phyloP scores from a whole-genome alignment of 2,329 filamentous ascomycete species.

The Alternaria arbusti region DNA sequence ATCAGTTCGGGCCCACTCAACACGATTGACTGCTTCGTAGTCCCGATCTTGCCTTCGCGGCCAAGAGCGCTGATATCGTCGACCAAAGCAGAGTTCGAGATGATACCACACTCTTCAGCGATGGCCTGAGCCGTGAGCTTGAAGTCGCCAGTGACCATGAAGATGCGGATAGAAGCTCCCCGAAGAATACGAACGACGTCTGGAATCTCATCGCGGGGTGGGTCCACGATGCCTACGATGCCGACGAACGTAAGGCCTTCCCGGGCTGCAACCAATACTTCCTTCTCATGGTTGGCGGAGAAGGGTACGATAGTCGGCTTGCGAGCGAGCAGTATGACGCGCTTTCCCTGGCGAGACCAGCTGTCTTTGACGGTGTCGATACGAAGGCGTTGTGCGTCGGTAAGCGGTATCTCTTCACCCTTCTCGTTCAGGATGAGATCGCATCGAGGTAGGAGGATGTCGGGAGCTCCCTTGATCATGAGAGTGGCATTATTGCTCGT shows the following conservation, averaged over 20 bases:
- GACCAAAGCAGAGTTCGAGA: constrained; percentile 61
- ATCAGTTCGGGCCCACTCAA: constrained; percentile 61
- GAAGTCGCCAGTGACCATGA: constrained; percentile 84
- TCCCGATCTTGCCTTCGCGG: constrained; percentile 35
- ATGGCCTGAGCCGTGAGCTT: constrained; percentile 77
- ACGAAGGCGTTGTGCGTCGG: constrained; percentile 51
- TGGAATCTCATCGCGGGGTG: constrained; percentile 65
- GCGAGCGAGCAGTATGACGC: constrained; percentile 70
- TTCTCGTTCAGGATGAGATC: constrained; percentile 62
- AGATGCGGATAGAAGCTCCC: constrained; percentile 74
- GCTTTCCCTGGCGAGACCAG: constrained; percentile 72
- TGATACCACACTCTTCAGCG: constrained; percentile 73
- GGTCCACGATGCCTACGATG: constrained; percentile 65
- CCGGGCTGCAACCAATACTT: constrained; percentile 61
- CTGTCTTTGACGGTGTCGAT: constrained; percentile 68
- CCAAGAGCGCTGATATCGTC: constrained; percentile 62
- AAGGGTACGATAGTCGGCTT: constrained; percentile 57
- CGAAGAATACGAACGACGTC: constrained; percentile 67
- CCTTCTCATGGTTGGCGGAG: constrained; percentile 62
- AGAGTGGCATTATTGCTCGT: constrained; percentile 53
- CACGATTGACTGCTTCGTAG: constrained; percentile 36
- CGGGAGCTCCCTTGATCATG: constrained; percentile 81
- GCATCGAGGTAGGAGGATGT: constrained; percentile 72
- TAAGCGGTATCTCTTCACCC: constrained; percentile 60
- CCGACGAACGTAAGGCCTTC: constrained; percentile 61